A percentile compares a stretch with the other conserved stretches of the same genome.
Conservation (phyloP, 768 basidiomycete species). For the Hortiboletus campestris region DNA sequence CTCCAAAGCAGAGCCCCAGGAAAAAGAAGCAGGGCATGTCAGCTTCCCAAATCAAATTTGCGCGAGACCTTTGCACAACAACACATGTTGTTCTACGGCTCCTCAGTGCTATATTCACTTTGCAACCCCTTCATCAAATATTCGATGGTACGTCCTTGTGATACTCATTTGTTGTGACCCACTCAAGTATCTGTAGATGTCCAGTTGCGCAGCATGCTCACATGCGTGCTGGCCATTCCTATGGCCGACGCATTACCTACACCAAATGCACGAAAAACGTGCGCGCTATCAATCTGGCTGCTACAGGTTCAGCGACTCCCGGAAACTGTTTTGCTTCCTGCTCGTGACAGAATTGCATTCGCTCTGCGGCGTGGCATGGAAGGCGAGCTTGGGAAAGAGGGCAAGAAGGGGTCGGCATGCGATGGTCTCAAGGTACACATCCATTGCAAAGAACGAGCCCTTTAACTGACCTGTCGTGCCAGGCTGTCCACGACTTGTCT, state of each 20-base stretch:
- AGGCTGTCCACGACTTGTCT: slow-evolving; percentile 75
- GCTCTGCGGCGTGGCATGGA: slow-evolving; percentile 75
- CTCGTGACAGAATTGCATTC: slow-evolving; percentile 65
- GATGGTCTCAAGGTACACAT: slow-evolving; percentile 71
- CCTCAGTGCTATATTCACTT: slow-evolving; percentile 56
- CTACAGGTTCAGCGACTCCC: slow-evolving; percentile 72
- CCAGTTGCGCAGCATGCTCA: slow-evolving; percentile 59
- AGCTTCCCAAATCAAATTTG: slow-evolving; percentile 74
- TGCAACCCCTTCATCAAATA: slow-evolving; percentile 55
- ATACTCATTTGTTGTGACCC: neutral
- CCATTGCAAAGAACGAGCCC: slow-evolving; percentile 2
- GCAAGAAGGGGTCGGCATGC: slow-evolving; percentile 78
- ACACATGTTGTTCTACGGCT: slow-evolving; percentile 69
- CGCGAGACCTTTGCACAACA: slow-evolving; percentile 74
- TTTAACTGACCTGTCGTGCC: slow-evolving; percentile 10
- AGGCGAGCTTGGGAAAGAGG: slow-evolving; percentile 84
- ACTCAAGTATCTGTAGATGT: slow-evolving; percentile 40
- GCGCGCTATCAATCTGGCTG: slow-evolving; percentile 72
- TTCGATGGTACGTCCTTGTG: slow-evolving; percentile 55
- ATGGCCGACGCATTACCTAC: slow-evolving; percentile 68
- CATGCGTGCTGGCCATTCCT: slow-evolving; percentile 68
- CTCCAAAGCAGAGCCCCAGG: slow-evolving; percentile 64
- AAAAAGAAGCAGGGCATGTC: slow-evolving; percentile 63
- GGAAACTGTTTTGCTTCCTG: slow-evolving; percentile 54
- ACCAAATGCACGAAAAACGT: slow-evolving; percentile 85